phyloP scores from a whole-genome alignment of 345 rosid species.

The Kernera saxatilis region DNA sequence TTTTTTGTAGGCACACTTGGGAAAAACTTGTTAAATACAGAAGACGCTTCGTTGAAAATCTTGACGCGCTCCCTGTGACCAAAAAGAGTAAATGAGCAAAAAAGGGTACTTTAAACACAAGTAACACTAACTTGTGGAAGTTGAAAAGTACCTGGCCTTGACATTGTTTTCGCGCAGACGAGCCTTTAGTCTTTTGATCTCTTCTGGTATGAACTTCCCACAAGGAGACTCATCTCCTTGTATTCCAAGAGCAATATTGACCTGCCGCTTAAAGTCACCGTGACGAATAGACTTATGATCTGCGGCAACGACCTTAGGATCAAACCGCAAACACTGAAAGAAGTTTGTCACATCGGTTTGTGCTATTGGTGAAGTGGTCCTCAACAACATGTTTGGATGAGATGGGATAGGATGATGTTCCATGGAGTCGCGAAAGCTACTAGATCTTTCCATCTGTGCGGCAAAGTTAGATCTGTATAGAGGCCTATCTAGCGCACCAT shows the following conservation, averaged over 20 bases:
- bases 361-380: constrained; percentile 50
- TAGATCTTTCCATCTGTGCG: constrained; percentile 71
- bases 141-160: constrained; percentile 81
- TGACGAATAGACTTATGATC: constrained; percentile 73
- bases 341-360: constrained; percentile 68
- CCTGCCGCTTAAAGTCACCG: constrained; percentile 60
- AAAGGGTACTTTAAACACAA: constrained; percentile 8
- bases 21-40: constrained; percentile 68
- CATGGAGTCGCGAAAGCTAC: constrained; percentile 76
- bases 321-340: constrained; percentile 67
- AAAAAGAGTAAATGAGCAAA: constrained; percentile 31
- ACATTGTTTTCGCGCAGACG: constrained; percentile 56
- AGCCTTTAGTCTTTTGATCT: constrained; percentile 60
- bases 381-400: constrained; percentile 53
- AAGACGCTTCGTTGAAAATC: constrained; percentile 74
- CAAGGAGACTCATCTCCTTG: constrained; percentile 65
- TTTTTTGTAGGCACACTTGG: constrained; percentile 68
- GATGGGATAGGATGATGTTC: constrained; percentile 58
- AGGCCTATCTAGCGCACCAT: constrained; percentile 75
- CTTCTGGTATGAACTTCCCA: constrained; percentile 67
- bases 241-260: constrained; percentile 66
- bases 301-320: constrained; percentile 64
- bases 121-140: constrained; percentile 8
- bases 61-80: constrained; percentile 69
- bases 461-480: constrained; percentile 71